Evolutionary conservation across 2,329 filamentous ascomycete genomes (phyloP).

Genomic region (Ophiostoma tasmaniense): DNA sequence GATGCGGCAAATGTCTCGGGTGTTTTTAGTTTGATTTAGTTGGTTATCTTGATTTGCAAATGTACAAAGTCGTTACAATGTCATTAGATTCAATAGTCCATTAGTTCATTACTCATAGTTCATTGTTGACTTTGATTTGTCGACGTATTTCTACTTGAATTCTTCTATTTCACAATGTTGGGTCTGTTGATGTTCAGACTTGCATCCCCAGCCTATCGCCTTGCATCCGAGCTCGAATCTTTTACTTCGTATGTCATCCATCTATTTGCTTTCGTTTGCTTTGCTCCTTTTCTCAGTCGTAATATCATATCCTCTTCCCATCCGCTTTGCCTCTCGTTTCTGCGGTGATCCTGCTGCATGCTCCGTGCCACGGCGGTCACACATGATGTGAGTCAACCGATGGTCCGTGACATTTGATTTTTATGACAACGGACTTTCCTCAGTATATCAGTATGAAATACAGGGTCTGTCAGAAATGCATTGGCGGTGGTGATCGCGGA

Average conservation of each 20-base stretch:
- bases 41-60: background rate
- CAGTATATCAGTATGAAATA: background rate
- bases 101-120: background rate
- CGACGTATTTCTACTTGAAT: background rate
- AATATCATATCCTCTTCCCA: too few species aligned
- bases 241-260: too few species aligned
- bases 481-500: slow-evolving; percentile 6
- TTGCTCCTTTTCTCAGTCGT: too few species aligned
- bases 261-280: too few species aligned
- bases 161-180: too few species aligned
- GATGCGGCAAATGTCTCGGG: slow-evolving; percentile 5
- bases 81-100: background rate
- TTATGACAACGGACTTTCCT: background rate
- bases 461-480: background rate
- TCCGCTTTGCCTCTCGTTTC: slow-evolving; percentile 4
- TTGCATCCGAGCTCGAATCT: too few species aligned
- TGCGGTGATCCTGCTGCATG: slow-evolving; percentile 7
- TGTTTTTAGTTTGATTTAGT: background rate
- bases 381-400: slow-evolving; percentile 9
- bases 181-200: too few species aligned
- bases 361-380: background rate
- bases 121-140: background rate
- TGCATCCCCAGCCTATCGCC: too few species aligned
- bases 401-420: background rate
- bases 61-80: background rate